These are phyloP conservation scores for Fusarium sp. DNA, from an alignment of 2,329 filamentous ascomycete genomes.

Conservation along the genomic window DNA sequence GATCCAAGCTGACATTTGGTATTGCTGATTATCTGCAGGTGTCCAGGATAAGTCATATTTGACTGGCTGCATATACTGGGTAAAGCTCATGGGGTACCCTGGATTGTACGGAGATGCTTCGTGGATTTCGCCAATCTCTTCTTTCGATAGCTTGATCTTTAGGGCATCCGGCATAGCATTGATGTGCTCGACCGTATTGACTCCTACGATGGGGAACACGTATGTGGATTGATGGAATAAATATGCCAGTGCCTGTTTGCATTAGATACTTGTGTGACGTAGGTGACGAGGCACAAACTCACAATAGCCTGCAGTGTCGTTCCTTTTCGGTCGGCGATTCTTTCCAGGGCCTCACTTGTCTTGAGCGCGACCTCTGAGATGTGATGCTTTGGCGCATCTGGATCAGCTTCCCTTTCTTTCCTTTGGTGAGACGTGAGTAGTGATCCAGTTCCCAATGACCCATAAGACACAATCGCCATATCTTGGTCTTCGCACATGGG, in stretches of 20 bases:
- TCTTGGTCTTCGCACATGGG: conserved; percentile 46
- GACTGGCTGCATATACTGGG: neutral
- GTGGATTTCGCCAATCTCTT: conserved; percentile 6
- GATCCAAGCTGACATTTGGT: neutral
- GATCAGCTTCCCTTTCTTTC: neutral
- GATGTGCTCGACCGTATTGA: conserved; percentile 14
- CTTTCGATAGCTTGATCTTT: neutral
- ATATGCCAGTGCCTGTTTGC: neutral
- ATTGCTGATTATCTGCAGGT: neutral
- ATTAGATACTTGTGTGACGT: too few species aligned
- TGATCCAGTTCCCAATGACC: conserved; percentile 6
- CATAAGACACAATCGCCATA: conserved; percentile 59
- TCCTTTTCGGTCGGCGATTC: neutral
- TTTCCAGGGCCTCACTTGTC: neutral
- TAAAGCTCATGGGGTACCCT: neutral
- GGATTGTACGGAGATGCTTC: conserved; percentile 3
- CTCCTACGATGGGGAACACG: conserved; percentile 24
- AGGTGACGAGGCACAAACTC: neutral
- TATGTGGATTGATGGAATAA: conserved; percentile 17
- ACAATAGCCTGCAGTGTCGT: conserved; percentile 9
- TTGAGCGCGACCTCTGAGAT: rapidly evolving
- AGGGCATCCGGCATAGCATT: conserved; percentile 6
- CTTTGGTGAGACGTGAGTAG: neutral
- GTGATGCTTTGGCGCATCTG: neutral
- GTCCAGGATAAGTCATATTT: neutral